Evolutionary conservation across 2,329 filamentous ascomycete genomes (phyloP).

Genomic region (Lasiodiplodia sp.): DNA sequence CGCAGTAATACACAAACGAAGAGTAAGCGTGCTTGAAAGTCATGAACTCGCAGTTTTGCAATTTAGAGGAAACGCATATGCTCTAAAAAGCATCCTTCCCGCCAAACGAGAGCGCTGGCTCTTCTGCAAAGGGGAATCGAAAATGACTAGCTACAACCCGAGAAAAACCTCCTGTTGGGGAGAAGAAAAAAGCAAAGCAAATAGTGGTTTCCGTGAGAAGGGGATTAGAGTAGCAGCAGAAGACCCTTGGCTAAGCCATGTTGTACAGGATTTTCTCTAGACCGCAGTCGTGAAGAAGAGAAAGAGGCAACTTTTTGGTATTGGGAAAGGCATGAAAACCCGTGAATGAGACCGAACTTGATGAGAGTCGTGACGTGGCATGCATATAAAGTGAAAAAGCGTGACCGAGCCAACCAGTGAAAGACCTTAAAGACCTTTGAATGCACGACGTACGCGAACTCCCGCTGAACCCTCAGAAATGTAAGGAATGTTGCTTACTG

Average conservation of each 20-base stretch:
- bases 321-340: constrained; percentile 31
- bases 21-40: constrained; percentile 26
- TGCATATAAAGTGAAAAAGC: constrained; percentile 32
- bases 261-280: constrained; percentile 33
- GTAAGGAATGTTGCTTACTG: constrained; percentile 32
- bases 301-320: constrained; percentile 31
- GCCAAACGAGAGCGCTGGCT: constrained; percentile 28
- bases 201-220: constrained; percentile 27
- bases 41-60: constrained; percentile 30
- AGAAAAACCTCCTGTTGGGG: constrained; percentile 27
- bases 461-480: constrained; percentile 35
- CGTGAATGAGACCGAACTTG: constrained; percentile 31
- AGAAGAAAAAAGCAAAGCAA: constrained; percentile 26
- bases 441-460: constrained; percentile 32
- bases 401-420: constrained; percentile 33
- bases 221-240: constrained; percentile 30
- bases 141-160: constrained; percentile 32
- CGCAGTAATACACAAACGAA: constrained; percentile 31
- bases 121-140: constrained; percentile 30
- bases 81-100: constrained; percentile 31
- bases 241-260: constrained; percentile 31
- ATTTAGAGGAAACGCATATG: constrained; percentile 31
- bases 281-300: constrained; percentile 30
- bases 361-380: constrained; percentile 32
- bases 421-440: constrained; percentile 32